Conservation (phyloP, 495 filamentous ascomycete genomes). For the Filosporella fistucella region DNA sequence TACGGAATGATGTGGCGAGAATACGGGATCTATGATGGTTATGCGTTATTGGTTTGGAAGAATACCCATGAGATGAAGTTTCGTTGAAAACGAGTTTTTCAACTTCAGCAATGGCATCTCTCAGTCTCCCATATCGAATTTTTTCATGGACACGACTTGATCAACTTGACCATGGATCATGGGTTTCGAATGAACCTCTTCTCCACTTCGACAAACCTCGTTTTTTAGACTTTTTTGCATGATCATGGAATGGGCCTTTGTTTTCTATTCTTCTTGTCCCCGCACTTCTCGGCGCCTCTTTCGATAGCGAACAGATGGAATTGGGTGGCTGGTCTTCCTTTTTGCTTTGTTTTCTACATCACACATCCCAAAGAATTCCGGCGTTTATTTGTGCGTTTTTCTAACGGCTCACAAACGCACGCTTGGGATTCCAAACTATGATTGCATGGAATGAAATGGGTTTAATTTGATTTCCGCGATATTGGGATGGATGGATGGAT, state of each 20-base stretch:
- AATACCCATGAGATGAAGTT: constrained; percentile 23
- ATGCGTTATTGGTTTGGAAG: constrained; percentile 22
- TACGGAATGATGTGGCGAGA: constrained; percentile 20
- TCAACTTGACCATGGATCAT: constrained; percentile 16
- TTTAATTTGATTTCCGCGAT: too few species aligned
- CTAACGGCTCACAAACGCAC: too few species aligned
- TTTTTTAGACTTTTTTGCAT: constrained; percentile 28
- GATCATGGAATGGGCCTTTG: constrained; percentile 23
- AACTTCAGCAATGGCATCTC: constrained; percentile 18
- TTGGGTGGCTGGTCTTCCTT: constrained; percentile 27
- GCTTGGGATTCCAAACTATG: constrained; percentile 27
- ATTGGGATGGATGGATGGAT: too few species aligned
- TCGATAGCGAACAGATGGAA: constrained; percentile 18
- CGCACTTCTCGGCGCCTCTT: constrained; percentile 22
- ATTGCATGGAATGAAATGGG: constrained; percentile 27
- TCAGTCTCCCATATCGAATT: constrained; percentile 6
- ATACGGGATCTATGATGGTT: constrained; percentile 21
- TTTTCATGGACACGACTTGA: constrained; percentile 11
- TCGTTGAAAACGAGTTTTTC: constrained; percentile 18
- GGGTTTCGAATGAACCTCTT: constrained; percentile 8
- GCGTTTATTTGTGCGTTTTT: too few species aligned
- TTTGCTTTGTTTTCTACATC: constrained; percentile 22
- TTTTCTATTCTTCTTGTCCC: constrained; percentile 30
- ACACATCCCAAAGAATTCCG: constrained; percentile 26
- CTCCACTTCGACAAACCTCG: constrained; percentile 15